Evolutionary conservation across 2,329 filamentous ascomycete species (phyloP).

Genomic region (Setomelanomma holmii): DNA sequence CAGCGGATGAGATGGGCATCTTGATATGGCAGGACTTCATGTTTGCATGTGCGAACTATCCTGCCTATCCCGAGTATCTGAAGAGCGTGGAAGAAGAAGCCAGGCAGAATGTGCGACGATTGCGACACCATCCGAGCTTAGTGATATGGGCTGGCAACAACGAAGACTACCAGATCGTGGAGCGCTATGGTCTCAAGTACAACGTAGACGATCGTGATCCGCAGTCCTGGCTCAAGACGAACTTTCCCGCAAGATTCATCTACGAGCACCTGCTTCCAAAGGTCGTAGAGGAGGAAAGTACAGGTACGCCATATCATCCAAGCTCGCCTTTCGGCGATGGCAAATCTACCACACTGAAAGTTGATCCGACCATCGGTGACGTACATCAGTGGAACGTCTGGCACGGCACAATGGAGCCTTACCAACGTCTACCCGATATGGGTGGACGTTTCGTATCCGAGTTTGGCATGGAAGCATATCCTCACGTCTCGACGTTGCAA

Average conservation of each 20-base stretch:
- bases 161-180: slow-evolving; percentile 88
- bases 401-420: slow-evolving; percentile 92
- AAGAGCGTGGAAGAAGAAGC: slow-evolving; percentile 58
- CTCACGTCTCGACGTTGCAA: slow-evolving; percentile 81
- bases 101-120: slow-evolving; percentile 68
- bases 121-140: slow-evolving; percentile 86
- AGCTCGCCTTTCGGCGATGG: slow-evolving; percentile 86
- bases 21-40: slow-evolving; percentile 88
- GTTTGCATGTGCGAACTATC: slow-evolving; percentile 71
- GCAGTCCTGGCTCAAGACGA: slow-evolving; percentile 81
- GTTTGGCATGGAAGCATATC: slow-evolving; percentile 94
- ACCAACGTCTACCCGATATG: slow-evolving; percentile 80
- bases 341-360: slow-evolving; percentile 59
- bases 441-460: slow-evolving; percentile 92
- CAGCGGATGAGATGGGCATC: slow-evolving; percentile 78
- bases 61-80: slow-evolving; percentile 68
- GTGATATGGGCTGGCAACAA: slow-evolving; percentile 93
- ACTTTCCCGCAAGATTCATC: slow-evolving; percentile 91
- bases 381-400: slow-evolving; percentile 97
- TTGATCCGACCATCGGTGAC: slow-evolving; percentile 79
- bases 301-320: slow-evolving; percentile 73
- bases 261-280: slow-evolving; percentile 82
- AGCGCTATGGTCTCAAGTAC: slow-evolving; percentile 75
- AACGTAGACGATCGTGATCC: slow-evolving; percentile 78
- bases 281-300: slow-evolving; percentile 70